phyloP scores from a whole-genome alignment of 139 green algal species.

The Desmodesmus armatus region DNA sequence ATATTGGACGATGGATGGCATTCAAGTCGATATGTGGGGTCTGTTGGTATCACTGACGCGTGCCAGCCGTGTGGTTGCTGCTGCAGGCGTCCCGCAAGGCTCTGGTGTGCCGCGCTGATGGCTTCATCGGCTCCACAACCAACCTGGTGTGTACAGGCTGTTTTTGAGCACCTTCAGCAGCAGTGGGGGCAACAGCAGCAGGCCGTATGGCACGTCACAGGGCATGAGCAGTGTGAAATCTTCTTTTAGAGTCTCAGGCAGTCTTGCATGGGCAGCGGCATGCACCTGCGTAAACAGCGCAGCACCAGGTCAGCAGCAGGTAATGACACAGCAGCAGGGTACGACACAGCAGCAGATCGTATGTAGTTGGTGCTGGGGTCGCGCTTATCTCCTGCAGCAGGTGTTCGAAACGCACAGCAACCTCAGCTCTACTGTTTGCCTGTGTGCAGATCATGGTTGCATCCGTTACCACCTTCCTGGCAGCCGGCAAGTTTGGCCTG shows the following conservation, averaged over 20 bases:
- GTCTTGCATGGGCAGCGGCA: too few relatives aligned
- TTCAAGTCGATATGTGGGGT: too few relatives aligned
- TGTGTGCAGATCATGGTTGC: constrained; percentile 93
- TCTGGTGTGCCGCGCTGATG: constrained; percentile 72
- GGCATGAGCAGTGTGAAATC: background rate
- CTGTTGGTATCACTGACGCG: too few relatives aligned
- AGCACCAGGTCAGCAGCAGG: background rate
- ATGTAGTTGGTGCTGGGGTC: background rate
- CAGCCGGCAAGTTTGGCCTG: constrained; percentile 92
- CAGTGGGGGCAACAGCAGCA: background rate
- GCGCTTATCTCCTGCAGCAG: background rate
- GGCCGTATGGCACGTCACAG: too few relatives aligned
- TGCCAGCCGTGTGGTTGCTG: background rate
- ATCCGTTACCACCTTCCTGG: constrained; percentile 81
- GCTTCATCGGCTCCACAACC: constrained; percentile 80
- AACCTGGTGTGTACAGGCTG: constrained; percentile 71
- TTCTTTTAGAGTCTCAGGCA: background rate
- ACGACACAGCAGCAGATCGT: background rate
- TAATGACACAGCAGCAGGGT: too few relatives aligned
- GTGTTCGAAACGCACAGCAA: background rate
- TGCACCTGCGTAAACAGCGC: background rate
- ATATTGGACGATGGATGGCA: too few relatives aligned
- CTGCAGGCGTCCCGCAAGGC: constrained; percentile 37
- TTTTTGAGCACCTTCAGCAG: background rate
- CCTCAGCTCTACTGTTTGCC: too few relatives aligned